A percentile compares a stretch with the other conserved stretches of the same genome.
Evolutionary conservation across 2,329 filamentous ascomycete species (phyloP).

Genomic region (Colletotrichum sublineola): DNA sequence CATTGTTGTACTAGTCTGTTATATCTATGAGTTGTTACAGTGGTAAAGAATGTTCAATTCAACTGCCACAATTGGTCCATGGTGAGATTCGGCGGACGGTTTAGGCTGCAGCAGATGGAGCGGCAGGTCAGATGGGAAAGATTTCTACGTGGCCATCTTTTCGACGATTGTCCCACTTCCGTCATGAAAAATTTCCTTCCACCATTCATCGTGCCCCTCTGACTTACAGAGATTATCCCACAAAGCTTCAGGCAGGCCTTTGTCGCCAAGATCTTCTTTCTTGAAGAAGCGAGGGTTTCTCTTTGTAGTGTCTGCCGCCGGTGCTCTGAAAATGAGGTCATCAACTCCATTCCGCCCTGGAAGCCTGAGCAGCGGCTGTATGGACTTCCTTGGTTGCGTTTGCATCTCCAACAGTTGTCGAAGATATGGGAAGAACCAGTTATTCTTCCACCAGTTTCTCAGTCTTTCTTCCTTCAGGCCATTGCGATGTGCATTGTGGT

Average conservation of each 20-base stretch:
- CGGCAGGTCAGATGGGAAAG: no score
- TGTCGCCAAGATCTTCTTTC: slow-evolving; percentile 6
- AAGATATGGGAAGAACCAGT: slow-evolving; percentile 46
- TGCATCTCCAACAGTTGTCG: slow-evolving; percentile 40
- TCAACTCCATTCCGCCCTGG: slow-evolving; percentile 25
- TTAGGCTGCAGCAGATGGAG: no score
- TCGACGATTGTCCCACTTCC: slow-evolving; percentile 25
- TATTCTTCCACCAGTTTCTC: slow-evolving; percentile 45
- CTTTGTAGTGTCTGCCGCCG: slow-evolving; percentile 31
- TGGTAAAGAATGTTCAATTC: no score
- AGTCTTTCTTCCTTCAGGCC: slow-evolving; percentile 44
- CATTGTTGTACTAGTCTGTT: no score
- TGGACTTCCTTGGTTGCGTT: slow-evolving; percentile 1
- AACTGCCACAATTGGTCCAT: no score
- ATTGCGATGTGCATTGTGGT: slow-evolving; percentile 45
- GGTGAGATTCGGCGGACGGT: no score
- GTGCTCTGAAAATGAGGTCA: slow-evolving; percentile 46
- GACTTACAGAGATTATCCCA: slow-evolving; percentile 44
- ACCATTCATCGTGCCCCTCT: slow-evolving; percentile 46
- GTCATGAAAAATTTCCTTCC: slow-evolving; percentile 52
- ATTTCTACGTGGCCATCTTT: background rate
- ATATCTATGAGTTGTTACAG: no score
- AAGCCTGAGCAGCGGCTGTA: slow-evolving; percentile 44
- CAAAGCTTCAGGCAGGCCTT: slow-evolving; percentile 32
- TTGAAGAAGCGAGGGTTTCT: slow-evolving; percentile 32